Conservation (phyloP, 148 eudicot genomes). For the Rhododendron simsii region DNA sequence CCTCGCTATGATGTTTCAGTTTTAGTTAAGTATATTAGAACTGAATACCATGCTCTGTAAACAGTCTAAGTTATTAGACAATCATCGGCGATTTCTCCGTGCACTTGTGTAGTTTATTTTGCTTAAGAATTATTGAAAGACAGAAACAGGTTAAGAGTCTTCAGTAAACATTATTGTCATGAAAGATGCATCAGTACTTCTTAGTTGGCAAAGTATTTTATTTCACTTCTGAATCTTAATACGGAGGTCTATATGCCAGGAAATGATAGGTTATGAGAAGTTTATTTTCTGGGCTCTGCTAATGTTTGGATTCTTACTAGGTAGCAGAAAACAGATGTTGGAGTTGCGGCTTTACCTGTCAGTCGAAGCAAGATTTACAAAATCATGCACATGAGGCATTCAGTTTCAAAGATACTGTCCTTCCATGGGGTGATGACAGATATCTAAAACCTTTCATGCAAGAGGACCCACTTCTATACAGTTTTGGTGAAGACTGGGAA, state of each 20-base stretch:
- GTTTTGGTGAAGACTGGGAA: constrained; percentile 68
- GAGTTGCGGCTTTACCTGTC: constrained; percentile 49
- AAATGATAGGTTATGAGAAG: neutral
- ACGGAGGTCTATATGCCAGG: neutral
- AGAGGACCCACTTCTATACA: constrained; percentile 79
- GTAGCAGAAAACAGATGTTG: constrained; percentile 70
- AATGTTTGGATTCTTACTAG: constrained; percentile 28
- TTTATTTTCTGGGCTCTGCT: neutral
- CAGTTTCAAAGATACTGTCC: constrained; percentile 21
- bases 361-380: constrained; percentile 44
- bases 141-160: constrained; percentile 17
- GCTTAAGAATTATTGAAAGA: neutral
- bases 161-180: neutral
- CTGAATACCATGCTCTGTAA: neutral
- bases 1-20: neutral
- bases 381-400: constrained; percentile 50
- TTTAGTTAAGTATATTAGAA: neutral
- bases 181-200: neutral
- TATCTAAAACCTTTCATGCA: constrained; percentile 71
- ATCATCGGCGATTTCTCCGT: neutral
- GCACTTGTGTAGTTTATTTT: neutral
- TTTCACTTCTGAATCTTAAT: neutral
- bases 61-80: neutral
- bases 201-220: neutral
- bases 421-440: constrained; percentile 71